These are phyloP conservation scores for Dipteronia dyeriana DNA, from an alignment of 345 rosid genomes.

Conservation along the genomic window DNA sequence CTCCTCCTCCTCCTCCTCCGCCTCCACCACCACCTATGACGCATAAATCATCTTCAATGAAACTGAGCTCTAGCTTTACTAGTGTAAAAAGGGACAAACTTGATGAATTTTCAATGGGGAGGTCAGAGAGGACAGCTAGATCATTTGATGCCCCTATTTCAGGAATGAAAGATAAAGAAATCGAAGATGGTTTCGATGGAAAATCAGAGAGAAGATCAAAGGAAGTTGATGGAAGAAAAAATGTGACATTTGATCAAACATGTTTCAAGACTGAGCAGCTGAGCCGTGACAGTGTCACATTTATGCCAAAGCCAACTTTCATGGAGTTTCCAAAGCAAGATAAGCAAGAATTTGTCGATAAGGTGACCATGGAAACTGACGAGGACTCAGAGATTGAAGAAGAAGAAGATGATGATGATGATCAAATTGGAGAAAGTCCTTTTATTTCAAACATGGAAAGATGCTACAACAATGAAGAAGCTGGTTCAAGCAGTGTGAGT, in stretches of 20 bases:
- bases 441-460: constrained; percentile 6
- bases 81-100: constrained; percentile 1
- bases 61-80: constrained; percentile 14
- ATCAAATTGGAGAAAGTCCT: constrained; percentile 19
- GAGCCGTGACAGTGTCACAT: constrained; percentile 21
- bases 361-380: constrained; percentile 35
- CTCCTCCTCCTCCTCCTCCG: constrained; percentile 63
- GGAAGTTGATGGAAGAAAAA: constrained; percentile 15
- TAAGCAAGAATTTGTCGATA: constrained; percentile 29
- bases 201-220: constrained; percentile 11
- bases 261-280: constrained; percentile 24
- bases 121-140: constrained; percentile 31
- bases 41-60: constrained; percentile 39
- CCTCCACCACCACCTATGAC: constrained; percentile 59
- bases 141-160: constrained; percentile 25
- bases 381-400: constrained; percentile 35
- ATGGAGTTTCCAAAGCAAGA: constrained; percentile 34
- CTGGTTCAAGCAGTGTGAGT: constrained; percentile 24
- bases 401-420: constrained; percentile 28
- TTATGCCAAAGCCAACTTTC: constrained; percentile 30
- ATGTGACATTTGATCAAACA: constrained; percentile 26
- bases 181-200: constrained; percentile 18
- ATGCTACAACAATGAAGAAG: constrained; percentile 27
- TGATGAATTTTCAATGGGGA: constrained; percentile 30
- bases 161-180: constrained; percentile 19